Conservation (phyloP, 2,329 filamentous ascomycete species). For the Trichoderma sp. region DNA sequence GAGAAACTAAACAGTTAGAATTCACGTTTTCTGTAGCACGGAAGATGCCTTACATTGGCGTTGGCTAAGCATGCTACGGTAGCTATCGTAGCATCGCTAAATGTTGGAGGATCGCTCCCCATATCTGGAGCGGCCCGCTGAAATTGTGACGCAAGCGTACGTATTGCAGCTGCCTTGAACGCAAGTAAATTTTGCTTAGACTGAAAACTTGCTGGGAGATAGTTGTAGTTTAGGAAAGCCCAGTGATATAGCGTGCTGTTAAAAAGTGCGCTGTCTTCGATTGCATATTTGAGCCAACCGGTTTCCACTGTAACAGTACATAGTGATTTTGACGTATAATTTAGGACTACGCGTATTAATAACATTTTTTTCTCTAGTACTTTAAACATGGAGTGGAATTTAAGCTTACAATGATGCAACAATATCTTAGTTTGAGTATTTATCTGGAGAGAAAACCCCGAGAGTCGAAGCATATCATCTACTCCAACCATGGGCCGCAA, state of each 20-base stretch:
- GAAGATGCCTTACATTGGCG: neutral
- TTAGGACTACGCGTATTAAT: neutral
- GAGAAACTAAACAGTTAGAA: neutral
- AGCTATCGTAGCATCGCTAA: neutral
- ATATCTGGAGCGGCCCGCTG: neutral
- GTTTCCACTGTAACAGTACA: conserved; percentile 11
- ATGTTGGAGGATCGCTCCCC: neutral
- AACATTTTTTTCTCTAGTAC: neutral
- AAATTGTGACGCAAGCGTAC: neutral
- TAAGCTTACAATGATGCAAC: neutral
- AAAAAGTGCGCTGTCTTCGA: neutral
- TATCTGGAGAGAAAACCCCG: neutral
- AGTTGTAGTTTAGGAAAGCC: neutral
- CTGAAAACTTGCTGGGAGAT: neutral
- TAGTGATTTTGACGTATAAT: neutral
- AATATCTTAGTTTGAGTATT: neutral
- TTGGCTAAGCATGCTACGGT: conserved; percentile 6
- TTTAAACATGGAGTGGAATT: neutral
- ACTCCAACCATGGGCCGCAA: neutral
- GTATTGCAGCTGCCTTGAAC: neutral
- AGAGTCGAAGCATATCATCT: conserved; percentile 1
- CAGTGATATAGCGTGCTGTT: neutral
- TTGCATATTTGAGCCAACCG: conserved; percentile 5
- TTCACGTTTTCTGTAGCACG: neutral
- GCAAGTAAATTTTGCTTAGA: neutral